Conservation (phyloP, 495 filamentous ascomycete genomes). For the Hyaloscypha variabilis region DNA sequence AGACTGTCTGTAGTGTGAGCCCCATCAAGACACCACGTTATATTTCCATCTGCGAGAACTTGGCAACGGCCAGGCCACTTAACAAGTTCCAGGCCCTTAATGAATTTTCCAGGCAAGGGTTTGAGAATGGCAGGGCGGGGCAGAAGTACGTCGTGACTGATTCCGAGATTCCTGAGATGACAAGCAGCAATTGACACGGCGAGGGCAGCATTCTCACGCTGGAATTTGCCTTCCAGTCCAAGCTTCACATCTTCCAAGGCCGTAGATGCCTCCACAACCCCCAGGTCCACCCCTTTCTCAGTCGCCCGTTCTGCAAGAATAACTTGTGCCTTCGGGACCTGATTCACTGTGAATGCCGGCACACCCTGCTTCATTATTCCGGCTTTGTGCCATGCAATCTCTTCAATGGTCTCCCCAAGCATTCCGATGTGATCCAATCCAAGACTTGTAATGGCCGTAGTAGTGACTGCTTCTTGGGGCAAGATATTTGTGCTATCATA, state of each 20-base stretch:
- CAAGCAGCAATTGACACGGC: constrained; percentile 73
- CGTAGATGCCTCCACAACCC: constrained; percentile 14
- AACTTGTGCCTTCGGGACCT: constrained; percentile 62
- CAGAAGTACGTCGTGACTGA: constrained; percentile 75
- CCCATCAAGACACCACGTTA: constrained; percentile 87
- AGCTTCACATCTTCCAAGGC: constrained; percentile 50
- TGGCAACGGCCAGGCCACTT: constrained; percentile 50
- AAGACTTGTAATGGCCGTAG: constrained; percentile 77
- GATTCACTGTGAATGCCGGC: constrained; percentile 76
- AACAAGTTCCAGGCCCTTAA: constrained; percentile 40
- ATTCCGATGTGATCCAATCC: constrained; percentile 89
- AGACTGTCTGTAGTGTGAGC: constrained; percentile 92
- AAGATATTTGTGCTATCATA: constrained; percentile 94
- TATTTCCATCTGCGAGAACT: constrained; percentile 48
- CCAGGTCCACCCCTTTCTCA: constrained; percentile 56
- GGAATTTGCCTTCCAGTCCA: constrained; percentile 74
- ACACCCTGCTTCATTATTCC: constrained; percentile 83
- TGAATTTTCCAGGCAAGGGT: constrained; percentile 31
- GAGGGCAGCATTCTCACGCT: constrained; percentile 84
- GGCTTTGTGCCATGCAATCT: constrained; percentile 97
- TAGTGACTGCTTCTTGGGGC: constrained; percentile 57
- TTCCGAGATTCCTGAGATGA: constrained; percentile 60
- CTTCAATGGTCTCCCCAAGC: constrained; percentile 81
- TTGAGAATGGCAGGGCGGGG: constrained; percentile 5
- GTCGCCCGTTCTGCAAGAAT: constrained; percentile 72